Evolutionary conservation across 495 filamentous ascomycete genomes (phyloP), one percentile per base, ranked within the genome.

Genomic region (Podospora bellae-mahoneyi): DNA sequence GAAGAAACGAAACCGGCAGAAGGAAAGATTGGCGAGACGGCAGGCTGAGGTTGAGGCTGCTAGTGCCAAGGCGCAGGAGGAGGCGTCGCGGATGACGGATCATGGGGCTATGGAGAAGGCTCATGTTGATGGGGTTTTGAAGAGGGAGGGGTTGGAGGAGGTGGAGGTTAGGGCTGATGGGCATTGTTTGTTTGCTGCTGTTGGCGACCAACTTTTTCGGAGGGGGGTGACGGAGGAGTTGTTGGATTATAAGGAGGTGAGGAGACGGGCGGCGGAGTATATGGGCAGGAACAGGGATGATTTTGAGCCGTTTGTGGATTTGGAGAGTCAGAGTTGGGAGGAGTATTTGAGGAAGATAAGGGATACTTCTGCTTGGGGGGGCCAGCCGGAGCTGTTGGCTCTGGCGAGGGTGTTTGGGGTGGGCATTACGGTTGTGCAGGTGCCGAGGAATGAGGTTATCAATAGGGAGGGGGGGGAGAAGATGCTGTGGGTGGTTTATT

Each of bases 331-430:
- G 78, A 87, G 88, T 18, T 77, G 97, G 30, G 86, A 86, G 18
- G 81, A 79, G 5, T 96, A 98, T 74, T 85, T 92, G 27, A 76
- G 79, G 60, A 92, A 90, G 78, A 91, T 99, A 30, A 81, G 88
- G 66, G 88, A 95, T 64, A 97, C 95, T 32, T 94, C 93, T 0
- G 96, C 97, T 79, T 99, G 95, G 95, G 95, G 95, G 44, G 95
- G 95, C 0, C 92, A 98, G 80, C 74, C 96, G 65, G 95, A 99
- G 82, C 80, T 98, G 39, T 76, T 89, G 72, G 95, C 95, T 27
- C 83, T 99, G 77, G 90, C 95, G 34, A 89, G 87, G 71, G 89
- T 87, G 59, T 98, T 96, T 68, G 87, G 86, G 0, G 88, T 97
- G 13, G 86, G 90, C 65, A 96, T 97, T 68, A 87, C 89, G 79